Evolutionary conservation across 192 early-diverging fungal genomes (phyloP), one percentile per base, ranked within the genome.

Genomic region (Podila horticola): DNA sequence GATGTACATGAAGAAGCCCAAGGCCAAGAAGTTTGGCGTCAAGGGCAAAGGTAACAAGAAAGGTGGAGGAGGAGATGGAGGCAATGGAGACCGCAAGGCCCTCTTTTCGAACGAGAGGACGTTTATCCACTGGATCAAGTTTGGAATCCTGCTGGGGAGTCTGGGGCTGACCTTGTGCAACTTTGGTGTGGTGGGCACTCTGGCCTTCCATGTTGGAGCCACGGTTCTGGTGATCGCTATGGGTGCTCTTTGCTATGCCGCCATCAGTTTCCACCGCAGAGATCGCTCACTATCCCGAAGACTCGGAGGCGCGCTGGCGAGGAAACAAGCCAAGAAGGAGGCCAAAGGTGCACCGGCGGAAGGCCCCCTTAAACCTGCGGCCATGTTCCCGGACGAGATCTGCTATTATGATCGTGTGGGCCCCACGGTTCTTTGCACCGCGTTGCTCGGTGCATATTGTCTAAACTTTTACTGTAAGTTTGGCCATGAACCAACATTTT

Each of bases 31-130:
- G 41, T 49, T 64, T 63, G 69, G 70, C 5, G 61, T 55, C 34
- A 79, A 72, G 45, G 64, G 31, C 9, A 41, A 22, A 1, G 36
- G 63, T 15, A 26, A 65, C 6, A 55, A 55, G 52, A 61, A 61
- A 15, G 63, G 67, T 11, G 63, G 51, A 12, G 49, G 48, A 3
- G 69, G 76, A 9, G 58, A 61, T 30, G 31, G 63, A 17, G 76
- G 76, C 0, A 68, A 72, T 26, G 61, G 51, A 41, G 91, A 91
- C 60, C 91, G 92, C 51, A 96, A 95, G 64, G 91, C 95, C n/a
- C 94, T 94, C 72, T 96, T 96, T 84, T 94, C 94, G 60, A 97
- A 97, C 71, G 95, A 97, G 84, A 89, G 93, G 22, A 95, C 93
- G 9, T 95, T 95, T 63, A 74, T 95, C 38, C 89, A 94, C 17